Conservation (phyloP, 1,139 yeast species). For the Meyerozyma sp. region DNA sequence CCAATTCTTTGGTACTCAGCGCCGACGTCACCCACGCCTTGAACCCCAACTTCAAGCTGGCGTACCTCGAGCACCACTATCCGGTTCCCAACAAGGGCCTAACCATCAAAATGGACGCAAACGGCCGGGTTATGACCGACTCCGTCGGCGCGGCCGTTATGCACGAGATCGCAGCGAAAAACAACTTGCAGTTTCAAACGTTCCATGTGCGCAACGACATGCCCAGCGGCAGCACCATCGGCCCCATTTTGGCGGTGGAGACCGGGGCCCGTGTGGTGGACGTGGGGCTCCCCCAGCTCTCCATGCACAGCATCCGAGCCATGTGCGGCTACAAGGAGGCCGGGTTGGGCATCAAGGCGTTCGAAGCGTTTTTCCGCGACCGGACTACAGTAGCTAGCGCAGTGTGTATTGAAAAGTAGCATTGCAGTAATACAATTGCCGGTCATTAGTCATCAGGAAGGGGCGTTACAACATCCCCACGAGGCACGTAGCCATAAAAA, state of each 20-base stretch:
- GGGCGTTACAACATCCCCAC: not conserved
- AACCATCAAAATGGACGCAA: slow-evolving; percentile 35
- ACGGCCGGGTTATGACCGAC: slow-evolving; percentile 42
- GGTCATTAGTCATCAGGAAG: not conserved
- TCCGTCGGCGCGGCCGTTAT: slow-evolving; percentile 30
- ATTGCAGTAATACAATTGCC: not conserved
- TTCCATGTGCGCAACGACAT: slow-evolving; percentile 43
- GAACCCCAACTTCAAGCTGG: slow-evolving; percentile 37
- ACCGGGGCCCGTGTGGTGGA: slow-evolving; percentile 43
- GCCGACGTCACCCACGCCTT: slow-evolving; percentile 45
- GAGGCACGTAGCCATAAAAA: not conserved
- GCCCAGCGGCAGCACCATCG: slow-evolving; percentile 43
- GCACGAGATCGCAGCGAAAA: slow-evolving; percentile 25
- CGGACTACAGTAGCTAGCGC: slow-evolving; percentile 24
- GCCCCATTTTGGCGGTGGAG: slow-evolving; percentile 33
- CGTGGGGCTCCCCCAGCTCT: slow-evolving; percentile 41
- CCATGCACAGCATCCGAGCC: slow-evolving; percentile 45
- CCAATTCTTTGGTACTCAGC: slow-evolving; percentile 35
- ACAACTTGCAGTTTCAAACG: slow-evolving; percentile 28
- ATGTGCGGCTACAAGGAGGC: slow-evolving; percentile 38
- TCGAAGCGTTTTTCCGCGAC: slow-evolving; percentile 30
- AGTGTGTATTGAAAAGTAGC: too few relatives aligned
- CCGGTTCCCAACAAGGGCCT: slow-evolving; percentile 42
- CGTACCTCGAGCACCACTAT: slow-evolving; percentile 33
- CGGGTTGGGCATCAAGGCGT: slow-evolving; percentile 37